Evolutionary conservation across 169 alveolate species (phyloP).

Genomic region (Miamiensis avidus): DNA sequence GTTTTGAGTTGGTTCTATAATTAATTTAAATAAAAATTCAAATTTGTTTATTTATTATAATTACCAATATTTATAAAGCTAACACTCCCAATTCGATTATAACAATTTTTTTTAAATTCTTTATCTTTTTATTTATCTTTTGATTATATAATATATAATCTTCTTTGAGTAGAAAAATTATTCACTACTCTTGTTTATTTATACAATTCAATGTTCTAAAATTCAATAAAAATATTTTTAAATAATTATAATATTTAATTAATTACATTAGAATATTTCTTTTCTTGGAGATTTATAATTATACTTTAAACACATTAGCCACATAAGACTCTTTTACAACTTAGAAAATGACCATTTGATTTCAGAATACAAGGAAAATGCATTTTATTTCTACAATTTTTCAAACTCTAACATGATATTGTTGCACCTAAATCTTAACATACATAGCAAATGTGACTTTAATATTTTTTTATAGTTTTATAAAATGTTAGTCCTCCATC

Average conservation of each 20-base stretch:
- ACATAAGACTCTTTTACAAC: constrained; percentile 16
- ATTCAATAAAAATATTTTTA: background rate
- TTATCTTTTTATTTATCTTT: background rate
- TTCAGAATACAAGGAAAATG: constrained; percentile 21
- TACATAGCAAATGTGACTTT: constrained; percentile 21
- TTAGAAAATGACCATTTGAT: constrained; percentile 12
- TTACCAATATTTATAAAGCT: background rate
- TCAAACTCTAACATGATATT: constrained; percentile 19
- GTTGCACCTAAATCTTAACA: constrained; percentile 37
- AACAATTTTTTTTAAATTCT: constrained; percentile 6
- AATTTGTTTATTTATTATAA: background rate
- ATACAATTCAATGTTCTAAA: background rate
- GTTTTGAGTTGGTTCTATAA: background rate
- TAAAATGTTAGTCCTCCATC: constrained; percentile 48
- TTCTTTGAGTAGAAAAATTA: constrained; percentile 20
- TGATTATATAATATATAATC: background rate
- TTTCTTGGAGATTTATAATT: background rate
- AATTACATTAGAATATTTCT: background rate
- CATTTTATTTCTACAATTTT: constrained; percentile 27
- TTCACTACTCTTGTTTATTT: constrained; percentile 5
- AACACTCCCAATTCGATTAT: constrained; percentile 9
- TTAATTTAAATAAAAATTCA: too few relatives aligned
- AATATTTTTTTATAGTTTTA: constrained; percentile 24
- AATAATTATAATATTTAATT: background rate
- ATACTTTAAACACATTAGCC: constrained; percentile 20